Evolutionary conservation across 805 yeast species (phyloP).

Genomic region (Lipomyces sp.): DNA sequence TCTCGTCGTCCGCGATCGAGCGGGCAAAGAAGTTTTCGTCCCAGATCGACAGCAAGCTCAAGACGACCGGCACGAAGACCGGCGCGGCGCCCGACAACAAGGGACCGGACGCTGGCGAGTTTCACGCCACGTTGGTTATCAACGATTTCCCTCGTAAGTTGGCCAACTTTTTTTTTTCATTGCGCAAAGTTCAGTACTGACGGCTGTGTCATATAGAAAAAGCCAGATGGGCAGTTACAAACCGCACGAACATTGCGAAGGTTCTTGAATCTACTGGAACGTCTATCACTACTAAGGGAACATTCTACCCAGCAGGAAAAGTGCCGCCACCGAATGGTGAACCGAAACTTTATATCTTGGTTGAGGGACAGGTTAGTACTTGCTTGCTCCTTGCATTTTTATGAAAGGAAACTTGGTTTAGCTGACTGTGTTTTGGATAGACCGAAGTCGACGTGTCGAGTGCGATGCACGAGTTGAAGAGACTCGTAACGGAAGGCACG

Average conservation of each 20-base stretch:
- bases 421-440: not conserved
- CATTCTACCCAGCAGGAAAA: constrained; percentile 61
- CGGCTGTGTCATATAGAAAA: constrained; percentile 39
- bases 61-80: constrained; percentile 40
- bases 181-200: not conserved
- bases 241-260: constrained; percentile 57
- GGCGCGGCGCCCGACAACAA: constrained; percentile 53
- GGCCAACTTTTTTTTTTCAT: not conserved
- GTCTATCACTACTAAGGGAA: constrained; percentile 79
- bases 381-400: not conserved
- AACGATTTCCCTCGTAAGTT: constrained; percentile 71
- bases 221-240: constrained; percentile 74
- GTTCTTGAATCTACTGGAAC: constrained; percentile 70
- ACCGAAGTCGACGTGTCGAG: constrained; percentile 32
- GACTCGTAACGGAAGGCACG: constrained; percentile 31
- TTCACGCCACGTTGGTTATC: constrained; percentile 66
- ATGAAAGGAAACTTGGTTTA: no score
- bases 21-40: constrained; percentile 26
- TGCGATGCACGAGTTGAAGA: constrained; percentile 33
- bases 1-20: constrained; percentile 19
- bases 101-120: constrained; percentile 54
- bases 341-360: constrained; percentile 69
- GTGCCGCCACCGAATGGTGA: constrained; percentile 53
- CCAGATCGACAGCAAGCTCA: constrained; percentile 28
- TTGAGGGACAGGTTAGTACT: constrained; percentile 55